Conservation (phyloP, 768 basidiomycete species). For the Suillus placidus region DNA sequence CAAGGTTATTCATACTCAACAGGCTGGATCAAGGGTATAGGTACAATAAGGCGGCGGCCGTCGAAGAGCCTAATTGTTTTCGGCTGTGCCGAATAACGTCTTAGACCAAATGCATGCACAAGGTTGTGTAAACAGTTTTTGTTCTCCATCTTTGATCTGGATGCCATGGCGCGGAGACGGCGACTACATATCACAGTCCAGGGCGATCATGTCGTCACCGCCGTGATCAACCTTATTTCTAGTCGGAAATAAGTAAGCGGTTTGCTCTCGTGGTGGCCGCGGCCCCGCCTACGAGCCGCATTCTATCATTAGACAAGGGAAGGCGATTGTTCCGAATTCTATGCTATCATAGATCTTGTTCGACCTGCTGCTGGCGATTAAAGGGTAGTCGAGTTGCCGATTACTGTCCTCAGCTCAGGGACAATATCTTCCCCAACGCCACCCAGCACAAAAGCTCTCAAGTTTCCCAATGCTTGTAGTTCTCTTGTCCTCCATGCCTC, state of each 20-base stretch:
- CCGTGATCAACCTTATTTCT: too few relatives aligned
- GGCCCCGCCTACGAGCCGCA: neutral
- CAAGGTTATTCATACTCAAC: neutral
- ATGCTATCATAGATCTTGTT: neutral
- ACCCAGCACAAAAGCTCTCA: constrained; percentile 60
- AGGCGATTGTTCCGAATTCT: neutral
- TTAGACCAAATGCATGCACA: too few relatives aligned
- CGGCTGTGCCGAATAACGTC: neutral
- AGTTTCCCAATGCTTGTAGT: constrained; percentile 69
- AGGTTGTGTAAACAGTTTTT: neutral
- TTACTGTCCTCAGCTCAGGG: constrained; percentile 38
- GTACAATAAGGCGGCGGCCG: too few relatives aligned
- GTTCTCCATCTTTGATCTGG: neutral
- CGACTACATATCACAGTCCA: neutral
- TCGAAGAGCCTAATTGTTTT: too few relatives aligned
- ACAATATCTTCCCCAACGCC: constrained; percentile 68
- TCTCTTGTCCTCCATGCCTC: constrained; percentile 80
- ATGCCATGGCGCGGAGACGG: neutral
- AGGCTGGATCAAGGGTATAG: neutral
- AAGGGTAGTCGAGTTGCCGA: neutral
- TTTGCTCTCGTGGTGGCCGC: neutral
- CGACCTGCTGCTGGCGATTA: neutral
- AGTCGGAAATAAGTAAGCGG: neutral
- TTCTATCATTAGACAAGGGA: neutral
- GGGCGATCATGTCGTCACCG: neutral